These are phyloP conservation scores for Gossypium mustelinum DNA, from an alignment of 345 rosid genomes.

Conservation along the genomic window DNA sequence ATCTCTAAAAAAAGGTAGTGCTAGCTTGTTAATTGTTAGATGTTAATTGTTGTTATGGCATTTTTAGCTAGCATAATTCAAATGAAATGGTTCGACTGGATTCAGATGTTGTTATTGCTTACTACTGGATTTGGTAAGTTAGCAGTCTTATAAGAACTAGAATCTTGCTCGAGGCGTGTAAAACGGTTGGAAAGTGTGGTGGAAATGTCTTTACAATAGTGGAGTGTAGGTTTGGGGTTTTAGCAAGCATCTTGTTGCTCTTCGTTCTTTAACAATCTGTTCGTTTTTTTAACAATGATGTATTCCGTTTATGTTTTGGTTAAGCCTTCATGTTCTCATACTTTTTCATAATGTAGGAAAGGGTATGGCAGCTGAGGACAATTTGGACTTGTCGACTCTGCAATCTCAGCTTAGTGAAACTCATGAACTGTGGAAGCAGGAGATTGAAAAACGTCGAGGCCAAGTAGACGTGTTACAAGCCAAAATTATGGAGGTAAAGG, in stretches of 20 bases:
- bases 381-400: slow-evolving; percentile 32
- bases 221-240: background rate
- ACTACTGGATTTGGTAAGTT: background rate
- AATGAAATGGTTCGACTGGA: background rate
- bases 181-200: background rate
- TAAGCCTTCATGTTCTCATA: slow-evolving; percentile 8
- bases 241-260: background rate
- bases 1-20: background rate
- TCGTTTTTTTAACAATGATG: background rate
- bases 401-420: slow-evolving; percentile 38
- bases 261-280: background rate
- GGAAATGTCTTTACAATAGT: background rate
- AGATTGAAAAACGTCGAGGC: slow-evolving; percentile 43
- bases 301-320: background rate
- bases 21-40: background rate
- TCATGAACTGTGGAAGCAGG: slow-evolving; percentile 52
- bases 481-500: slow-evolving; percentile 58
- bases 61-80: background rate
- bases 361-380: slow-evolving; percentile 65
- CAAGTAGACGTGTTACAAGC: slow-evolving; percentile 70
- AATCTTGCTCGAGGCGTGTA: background rate
- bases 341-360: slow-evolving; percentile 22
- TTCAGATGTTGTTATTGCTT: background rate
- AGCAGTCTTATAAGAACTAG: background rate
- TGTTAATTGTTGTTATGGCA: background rate